Base-by-base conservation (phyloP, 2,329 filamentous ascomycete species). In the Aspergillus hortae region DNA sequence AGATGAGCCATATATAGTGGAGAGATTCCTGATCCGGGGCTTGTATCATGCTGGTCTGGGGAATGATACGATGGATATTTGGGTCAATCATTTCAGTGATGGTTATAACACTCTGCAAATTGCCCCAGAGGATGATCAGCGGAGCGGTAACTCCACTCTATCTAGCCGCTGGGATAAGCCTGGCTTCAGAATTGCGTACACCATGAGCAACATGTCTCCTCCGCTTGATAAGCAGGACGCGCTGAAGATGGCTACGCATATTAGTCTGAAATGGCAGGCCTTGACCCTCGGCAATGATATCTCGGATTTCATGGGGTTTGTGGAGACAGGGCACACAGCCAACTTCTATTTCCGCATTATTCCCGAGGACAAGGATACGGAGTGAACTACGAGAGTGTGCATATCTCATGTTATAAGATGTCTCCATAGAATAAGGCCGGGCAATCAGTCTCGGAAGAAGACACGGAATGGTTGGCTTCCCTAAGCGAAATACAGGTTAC, bases 271-370 rank as follows among this genome's bases (percentile, higher is more conserved):
- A 21, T 32, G 43, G 43, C 25, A 33, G 43, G 14, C 11, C 43
- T 11, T 33, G 43, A 7, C 27, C 15, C 43, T 33, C 33, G 38
- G 46, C 0, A 43, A 49, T 14, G 46, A 43, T 25, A 36, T 49
- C 5, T 43, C 46, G 36, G 38, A 49, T 2, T 43, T 49, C 17
- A 49, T 49, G 7, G 46, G 46, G 25, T 49, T 49, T 44, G 38
- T 43, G 38, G 36, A 49, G 27, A 44, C 27, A 30, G 46, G 36
- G 6, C 38, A 43, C 23, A 49, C 46, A 27, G 25, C 46, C 2
- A 49, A 35, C 38, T 49, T 49, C n/a, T 49, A 49, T 35, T 49
- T 49, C 38, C 46, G 46, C 38, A 49, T 44, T 12, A 42, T 43
- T 33, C 46, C 46, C 15, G 38, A 49, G 15, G 4, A 49, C 27